A percentile compares a stretch with the other conserved stretches of the same genome.
phyloP scores from a whole-genome alignment of 2,329 filamentous ascomycete genomes.

The Pleomassaria siparia region DNA sequence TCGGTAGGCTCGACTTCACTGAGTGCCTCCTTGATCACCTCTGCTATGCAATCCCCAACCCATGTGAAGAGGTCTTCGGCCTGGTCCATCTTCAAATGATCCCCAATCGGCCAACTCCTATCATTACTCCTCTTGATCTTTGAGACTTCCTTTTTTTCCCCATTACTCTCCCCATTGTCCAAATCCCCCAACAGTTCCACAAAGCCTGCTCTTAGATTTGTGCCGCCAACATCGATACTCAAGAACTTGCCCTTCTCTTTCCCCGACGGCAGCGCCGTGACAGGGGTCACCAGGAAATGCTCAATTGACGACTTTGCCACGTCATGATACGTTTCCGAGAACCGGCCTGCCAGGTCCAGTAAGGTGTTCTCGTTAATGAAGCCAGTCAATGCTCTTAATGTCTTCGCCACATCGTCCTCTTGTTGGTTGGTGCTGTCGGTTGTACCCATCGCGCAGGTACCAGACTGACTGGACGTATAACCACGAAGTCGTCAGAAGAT shows the following conservation, averaged over 20 bases:
- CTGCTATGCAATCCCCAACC: slow-evolving; percentile 76
- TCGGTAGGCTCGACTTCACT: slow-evolving; percentile 20
- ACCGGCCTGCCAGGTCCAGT: slow-evolving; percentile 36
- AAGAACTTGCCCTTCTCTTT: slow-evolving; percentile 64
- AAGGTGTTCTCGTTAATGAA: slow-evolving; percentile 34
- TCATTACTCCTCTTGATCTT: slow-evolving; percentile 64
- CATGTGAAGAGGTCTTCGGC: slow-evolving; percentile 76
- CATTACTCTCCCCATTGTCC: slow-evolving; percentile 30
- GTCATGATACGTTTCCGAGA: slow-evolving; percentile 37
- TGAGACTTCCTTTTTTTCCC: slow-evolving; percentile 17
- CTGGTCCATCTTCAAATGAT: slow-evolving; percentile 73
- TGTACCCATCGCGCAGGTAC: not conserved
- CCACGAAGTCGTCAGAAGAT: too few relatives aligned
- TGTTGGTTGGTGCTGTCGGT: not conserved
- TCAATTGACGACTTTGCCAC: slow-evolving; percentile 40
- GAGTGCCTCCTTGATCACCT: slow-evolving; percentile 66
- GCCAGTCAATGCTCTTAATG: slow-evolving; percentile 29
- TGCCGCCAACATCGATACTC: slow-evolving; percentile 60
- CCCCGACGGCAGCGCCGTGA: slow-evolving; percentile 51
- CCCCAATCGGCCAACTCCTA: slow-evolving; percentile 72
- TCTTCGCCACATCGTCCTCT: not conserved
- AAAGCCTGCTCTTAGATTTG: slow-evolving; percentile 69
- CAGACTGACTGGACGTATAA: too few relatives aligned
- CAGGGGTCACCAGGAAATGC: slow-evolving; percentile 45
- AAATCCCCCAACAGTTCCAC: slow-evolving; percentile 60